Percentiles rank a stretch among this genome's conserved stretches.
Evolutionary conservation across 495 filamentous ascomycete genomes (phyloP).

Genomic region (Zalerion maritima): DNA sequence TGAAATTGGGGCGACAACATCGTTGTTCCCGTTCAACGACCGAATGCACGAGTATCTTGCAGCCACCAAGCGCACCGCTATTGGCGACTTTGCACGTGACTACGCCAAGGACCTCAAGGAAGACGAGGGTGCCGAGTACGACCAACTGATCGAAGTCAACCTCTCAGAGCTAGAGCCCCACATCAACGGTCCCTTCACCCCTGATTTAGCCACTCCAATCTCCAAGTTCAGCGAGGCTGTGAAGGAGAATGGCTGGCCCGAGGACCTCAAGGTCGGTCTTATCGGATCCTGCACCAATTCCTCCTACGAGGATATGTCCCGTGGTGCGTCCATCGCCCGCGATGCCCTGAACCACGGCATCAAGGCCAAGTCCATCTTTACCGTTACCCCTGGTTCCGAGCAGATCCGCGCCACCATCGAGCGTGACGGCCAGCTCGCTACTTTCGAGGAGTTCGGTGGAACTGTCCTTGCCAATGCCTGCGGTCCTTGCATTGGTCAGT

Average conservation of each 20-base stretch:
- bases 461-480: constrained; percentile 94
- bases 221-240: constrained; percentile 94
- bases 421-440: constrained; percentile 88
- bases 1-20: constrained; percentile 93
- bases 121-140: constrained; percentile 91
- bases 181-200: constrained; percentile 99
- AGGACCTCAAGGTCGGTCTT: constrained; percentile 91
- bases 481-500: constrained; percentile 69
- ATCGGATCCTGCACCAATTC: constrained; percentile 99
- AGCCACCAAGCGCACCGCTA: constrained; percentile 80
- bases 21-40: constrained; percentile 98
- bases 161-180: constrained; percentile 89
- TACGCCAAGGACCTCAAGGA: constrained; percentile 80
- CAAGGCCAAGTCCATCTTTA: constrained; percentile 88
- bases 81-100: constrained; percentile 74
- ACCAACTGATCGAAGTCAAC: constrained; percentile 93
- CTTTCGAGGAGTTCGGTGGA: constrained; percentile 95
- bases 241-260: constrained; percentile 87
- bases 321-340: constrained; percentile 84
- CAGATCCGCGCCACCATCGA: constrained; percentile 94
- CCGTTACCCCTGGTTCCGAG: constrained; percentile 92
- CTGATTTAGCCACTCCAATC: constrained; percentile 94
- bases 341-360: constrained; percentile 89
- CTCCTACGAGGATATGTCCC: constrained; percentile 98
- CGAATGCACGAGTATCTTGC: constrained; percentile 90